Base-by-base conservation (phyloP, 2,329 filamentous ascomycete species). In the Juglanconis sp. region DNA sequence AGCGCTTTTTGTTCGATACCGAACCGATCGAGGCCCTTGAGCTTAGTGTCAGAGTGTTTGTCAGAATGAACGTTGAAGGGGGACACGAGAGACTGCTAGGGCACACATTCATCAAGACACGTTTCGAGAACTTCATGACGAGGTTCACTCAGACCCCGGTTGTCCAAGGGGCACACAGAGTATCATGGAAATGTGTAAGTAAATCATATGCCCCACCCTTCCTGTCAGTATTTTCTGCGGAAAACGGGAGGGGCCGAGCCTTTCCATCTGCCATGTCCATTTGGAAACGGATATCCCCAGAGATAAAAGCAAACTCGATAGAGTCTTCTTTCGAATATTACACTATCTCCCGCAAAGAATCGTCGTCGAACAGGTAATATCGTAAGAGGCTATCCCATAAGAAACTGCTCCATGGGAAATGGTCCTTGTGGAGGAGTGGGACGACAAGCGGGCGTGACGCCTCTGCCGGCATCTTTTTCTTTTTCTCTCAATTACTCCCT, bases 141-240 rank as follows among this genome's bases (percentile, higher is more conserved):
- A 11, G 11, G 15, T 9, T 40, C 8, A 15, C 11, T 13, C 13
- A 50, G n/a, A 24, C 32, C 0, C 17, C 51, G 11, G 2, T 30
- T 30, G 11, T 3, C 5, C 8, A 36, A 42, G 56, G 52, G 3
- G 53, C 1, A 2, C 31, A 49, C 5, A 40, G 52, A n/a, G 10
- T 53, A 5, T n/a, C 30, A 10, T 62, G 60, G 56, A 56, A 7
- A 35, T 62, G 60, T 35, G 60, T 62, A 30, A 59, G 60, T 60
- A 4, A 8, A 3, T 2, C 11, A 3, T 13, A 24, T 24, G 24
- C 24, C 24, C 4, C 1, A 5, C 24, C 4, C 10, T 15, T 11
- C 11, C 32, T 3, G 4, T 7, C 8, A 13, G 3, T 13, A 5
- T 24, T 56, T 7, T 8, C 17, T 30, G 15, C 9, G 11, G 1